Evolutionary conservation across 2,329 filamentous ascomycete genomes (phyloP).

Genomic region (Paraconiothyrium brasiliense): DNA sequence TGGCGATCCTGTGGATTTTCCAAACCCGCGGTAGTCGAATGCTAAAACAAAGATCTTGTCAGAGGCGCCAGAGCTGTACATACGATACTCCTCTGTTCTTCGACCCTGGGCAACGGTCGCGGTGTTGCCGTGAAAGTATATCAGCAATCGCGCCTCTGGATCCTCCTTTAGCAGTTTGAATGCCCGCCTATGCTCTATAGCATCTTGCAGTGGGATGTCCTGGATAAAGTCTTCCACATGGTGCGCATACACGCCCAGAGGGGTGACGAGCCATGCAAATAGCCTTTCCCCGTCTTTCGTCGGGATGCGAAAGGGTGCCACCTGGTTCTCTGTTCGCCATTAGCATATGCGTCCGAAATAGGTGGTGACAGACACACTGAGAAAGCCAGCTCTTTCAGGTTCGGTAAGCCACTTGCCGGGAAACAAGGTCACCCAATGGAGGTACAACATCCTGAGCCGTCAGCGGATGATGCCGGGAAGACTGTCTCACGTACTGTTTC

Average conservation of each 20-base stretch:
- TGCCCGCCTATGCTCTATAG: slow-evolving; percentile 58
- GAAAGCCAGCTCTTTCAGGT: slow-evolving; percentile 48
- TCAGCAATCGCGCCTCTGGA: slow-evolving; percentile 62
- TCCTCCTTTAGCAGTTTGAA: slow-evolving; percentile 62
- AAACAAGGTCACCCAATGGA: slow-evolving; percentile 47
- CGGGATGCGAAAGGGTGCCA: slow-evolving; percentile 79
- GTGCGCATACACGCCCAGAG: slow-evolving; percentile 76
- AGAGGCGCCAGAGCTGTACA: slow-evolving; percentile 70
- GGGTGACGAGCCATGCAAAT: slow-evolving; percentile 92
- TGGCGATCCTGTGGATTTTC: slow-evolving; percentile 79
- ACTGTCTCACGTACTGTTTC: slow-evolving; percentile 35
- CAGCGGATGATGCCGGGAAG: slow-evolving; percentile 14
- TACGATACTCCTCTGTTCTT: slow-evolving; percentile 80
- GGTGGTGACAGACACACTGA: slow-evolving; percentile 36
- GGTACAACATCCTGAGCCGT: slow-evolving; percentile 45
- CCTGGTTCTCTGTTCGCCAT: slow-evolving; percentile 74
- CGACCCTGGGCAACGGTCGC: slow-evolving; percentile 82
- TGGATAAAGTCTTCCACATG: slow-evolving; percentile 73
- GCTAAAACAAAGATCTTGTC: slow-evolving; percentile 73
- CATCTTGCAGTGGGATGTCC: slow-evolving; percentile 47
- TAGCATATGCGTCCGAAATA: slow-evolving; percentile 20
- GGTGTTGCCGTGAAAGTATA: slow-evolving; percentile 68
- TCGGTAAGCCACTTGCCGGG: slow-evolving; percentile 48
- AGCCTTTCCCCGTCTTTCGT: slow-evolving; percentile 80
- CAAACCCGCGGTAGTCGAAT: slow-evolving; percentile 94